These are phyloP conservation scores for Scorias spongiosa DNA, from an alignment of 2,329 filamentous ascomycete species.

Conservation along the genomic window DNA sequence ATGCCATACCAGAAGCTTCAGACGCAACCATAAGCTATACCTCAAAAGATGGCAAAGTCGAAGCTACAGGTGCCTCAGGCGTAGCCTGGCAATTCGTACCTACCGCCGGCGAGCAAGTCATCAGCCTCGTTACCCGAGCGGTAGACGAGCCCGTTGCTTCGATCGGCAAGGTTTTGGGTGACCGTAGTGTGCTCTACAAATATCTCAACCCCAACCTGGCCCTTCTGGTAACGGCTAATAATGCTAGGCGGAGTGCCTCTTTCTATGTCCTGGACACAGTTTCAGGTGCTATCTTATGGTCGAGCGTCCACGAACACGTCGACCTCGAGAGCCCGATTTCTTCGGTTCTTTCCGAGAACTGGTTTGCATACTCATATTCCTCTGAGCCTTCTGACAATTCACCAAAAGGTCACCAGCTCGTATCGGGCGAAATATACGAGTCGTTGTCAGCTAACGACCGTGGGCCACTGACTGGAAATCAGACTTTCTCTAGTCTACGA, in stretches of 20 bases:
- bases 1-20: conserved; percentile 3
- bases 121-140: conserved; percentile 52
- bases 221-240: conserved; percentile 55
- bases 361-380: conserved; percentile 74
- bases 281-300: conserved; percentile 65
- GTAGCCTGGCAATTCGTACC: conserved; percentile 57
- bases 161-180: conserved; percentile 82
- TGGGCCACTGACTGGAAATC: conserved; percentile 53
- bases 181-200: conserved; percentile 92
- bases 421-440: conserved; percentile 81
- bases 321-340: conserved; percentile 60
- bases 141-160: conserved; percentile 79
- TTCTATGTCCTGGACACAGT: conserved; percentile 75
- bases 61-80: conserved; percentile 9
- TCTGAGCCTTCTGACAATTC: conserved; percentile 34
- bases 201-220: conserved; percentile 82
- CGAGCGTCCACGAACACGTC: conserved; percentile 54
- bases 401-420: conserved; percentile 72
- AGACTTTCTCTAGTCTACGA: conserved; percentile 64
- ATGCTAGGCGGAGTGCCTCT: conserved; percentile 43
- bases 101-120: conserved; percentile 49
- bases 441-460: conserved; percentile 71
- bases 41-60: conserved; percentile 12
- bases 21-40: conserved; percentile 11
- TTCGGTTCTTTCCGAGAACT: conserved; percentile 80